phyloP scores from a whole-genome alignment of 257 asterid genomes.

The Solanum pinnatisectum region DNA sequence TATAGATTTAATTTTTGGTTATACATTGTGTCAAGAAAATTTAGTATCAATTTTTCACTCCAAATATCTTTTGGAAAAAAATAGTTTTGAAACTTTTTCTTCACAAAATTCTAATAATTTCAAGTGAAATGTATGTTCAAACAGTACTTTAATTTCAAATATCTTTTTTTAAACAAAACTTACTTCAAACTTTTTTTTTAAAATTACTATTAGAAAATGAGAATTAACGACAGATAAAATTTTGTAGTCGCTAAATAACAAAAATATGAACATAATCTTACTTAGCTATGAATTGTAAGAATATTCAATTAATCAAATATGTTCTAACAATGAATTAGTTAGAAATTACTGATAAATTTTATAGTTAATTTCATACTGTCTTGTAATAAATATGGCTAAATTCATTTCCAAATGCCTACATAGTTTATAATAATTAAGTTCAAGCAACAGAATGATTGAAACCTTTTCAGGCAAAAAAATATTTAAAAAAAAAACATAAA shows the following conservation, averaged over 20 bases:
- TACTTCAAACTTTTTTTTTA: not conserved
- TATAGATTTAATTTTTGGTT: not conserved
- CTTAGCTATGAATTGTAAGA: no score
- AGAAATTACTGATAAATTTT: no score
- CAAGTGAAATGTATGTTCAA: not conserved
- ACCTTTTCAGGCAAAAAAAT: not conserved
- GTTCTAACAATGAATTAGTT: no score
- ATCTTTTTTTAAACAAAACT: not conserved
- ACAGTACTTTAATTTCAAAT: not conserved
- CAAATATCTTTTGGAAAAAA: not conserved
- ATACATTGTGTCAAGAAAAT: not conserved
- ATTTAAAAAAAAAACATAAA: not conserved
- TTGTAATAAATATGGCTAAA: not conserved
- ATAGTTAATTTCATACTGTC: not conserved
- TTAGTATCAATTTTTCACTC: not conserved
- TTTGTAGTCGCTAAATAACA: not conserved
- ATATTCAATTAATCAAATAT: not conserved
- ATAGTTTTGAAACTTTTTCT: not conserved
- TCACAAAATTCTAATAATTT: not conserved
- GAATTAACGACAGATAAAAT: no score
- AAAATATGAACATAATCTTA: no score
- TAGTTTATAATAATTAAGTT: not conserved
- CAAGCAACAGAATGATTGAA: not conserved
- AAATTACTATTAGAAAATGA: not conserved
- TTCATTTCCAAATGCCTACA: not conserved